These are phyloP conservation scores for Russula earlei DNA, from an alignment of 768 basidiomycete species.

Conservation along the genomic window DNA sequence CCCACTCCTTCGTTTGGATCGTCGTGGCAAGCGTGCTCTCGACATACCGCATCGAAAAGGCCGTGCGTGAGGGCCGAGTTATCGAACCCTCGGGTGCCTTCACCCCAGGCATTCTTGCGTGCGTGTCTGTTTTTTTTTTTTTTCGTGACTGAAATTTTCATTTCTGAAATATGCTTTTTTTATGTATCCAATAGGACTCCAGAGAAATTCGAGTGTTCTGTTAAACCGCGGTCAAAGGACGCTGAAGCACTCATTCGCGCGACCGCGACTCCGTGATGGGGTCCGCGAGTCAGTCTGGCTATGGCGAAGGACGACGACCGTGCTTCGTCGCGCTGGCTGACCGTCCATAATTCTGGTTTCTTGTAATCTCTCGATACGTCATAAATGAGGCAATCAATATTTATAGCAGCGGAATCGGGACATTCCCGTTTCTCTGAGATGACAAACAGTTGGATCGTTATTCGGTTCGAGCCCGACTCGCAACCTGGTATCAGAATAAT, in stretches of 20 bases:
- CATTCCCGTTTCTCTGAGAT: too few species aligned
- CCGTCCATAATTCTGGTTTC: too few species aligned
- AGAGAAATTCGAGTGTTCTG: constrained; percentile 15
- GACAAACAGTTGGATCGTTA: too few species aligned
- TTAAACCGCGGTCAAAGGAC: constrained; percentile 17
- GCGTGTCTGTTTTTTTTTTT: neutral
- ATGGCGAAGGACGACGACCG: too few species aligned
- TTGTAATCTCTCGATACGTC: too few species aligned
- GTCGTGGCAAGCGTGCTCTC: constrained; percentile 19
- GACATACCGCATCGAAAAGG: constrained; percentile 15
- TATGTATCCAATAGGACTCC: constrained; percentile 8
- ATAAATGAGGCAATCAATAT: too few species aligned
- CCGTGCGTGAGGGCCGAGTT: constrained; percentile 15
- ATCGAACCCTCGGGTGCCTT: constrained; percentile 17
- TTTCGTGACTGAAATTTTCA: neutral
- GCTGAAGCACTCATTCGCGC: constrained; percentile 14
- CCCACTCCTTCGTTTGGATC: constrained; percentile 17
- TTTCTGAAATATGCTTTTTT: neutral
- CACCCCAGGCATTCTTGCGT: constrained; percentile 19
- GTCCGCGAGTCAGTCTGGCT: too few species aligned
- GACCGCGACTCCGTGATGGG: constrained; percentile 3
- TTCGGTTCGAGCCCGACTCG: too few species aligned
- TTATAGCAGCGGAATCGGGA: too few species aligned
- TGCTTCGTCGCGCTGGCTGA: too few species aligned
- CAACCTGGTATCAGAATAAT: too few species aligned